Base-by-base conservation (phyloP, 306 rosid genomes). In the Cicer judaicum region DNA sequence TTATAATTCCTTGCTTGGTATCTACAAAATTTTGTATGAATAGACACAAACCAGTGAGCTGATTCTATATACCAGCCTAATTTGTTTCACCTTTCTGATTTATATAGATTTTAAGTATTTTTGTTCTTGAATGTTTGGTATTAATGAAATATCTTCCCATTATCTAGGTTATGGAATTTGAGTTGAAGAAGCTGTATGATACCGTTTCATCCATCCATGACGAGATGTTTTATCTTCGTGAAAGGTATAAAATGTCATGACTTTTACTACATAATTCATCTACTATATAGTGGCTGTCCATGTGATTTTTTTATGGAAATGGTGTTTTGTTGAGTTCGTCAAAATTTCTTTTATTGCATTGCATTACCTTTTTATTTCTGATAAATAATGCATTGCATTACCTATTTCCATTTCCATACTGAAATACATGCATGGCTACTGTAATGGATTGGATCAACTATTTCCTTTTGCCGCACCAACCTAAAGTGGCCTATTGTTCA, bases 161-260 rank as follows among this genome's bases (percentile, higher is more conserved):
- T 65, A 82, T 83, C 65, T 76, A 94, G 99, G 77, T 57, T 64
- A 90, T 92, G 96, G 99, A 94, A 87, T 46, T 79, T 60, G 99
- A 94, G 81, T 85, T 94, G 87, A 89, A 80, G 88, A 91, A 84
- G 79, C 48, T 94, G 85, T 90, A 78, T 75, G 92, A 84, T 50
- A 84, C 92, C 7, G 89, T 94, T 63, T 0, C 65, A 70, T 86
- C 89, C 64, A 88, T 94, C 75, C 99, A 94, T 9, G 96, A 94
- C 1, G 99, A 94, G 92, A 94, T 94, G 96, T 92, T 91, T 81
- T 86, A 86, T 81, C 99, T 94, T 53, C 97, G 97, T 49, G 99
- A 90, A 79, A 94, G 98, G 97, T 94, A 85, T 50, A 46, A 46
- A 18, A 53, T 43, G 57, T 40, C 55, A 5, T 73, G 54, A 48